A percentile compares a stretch with the other conserved stretches of the same genome.
Evolutionary conservation across 2,329 filamentous ascomycete species (phyloP).

Genomic region (Fragosphaeria purpurea): DNA sequence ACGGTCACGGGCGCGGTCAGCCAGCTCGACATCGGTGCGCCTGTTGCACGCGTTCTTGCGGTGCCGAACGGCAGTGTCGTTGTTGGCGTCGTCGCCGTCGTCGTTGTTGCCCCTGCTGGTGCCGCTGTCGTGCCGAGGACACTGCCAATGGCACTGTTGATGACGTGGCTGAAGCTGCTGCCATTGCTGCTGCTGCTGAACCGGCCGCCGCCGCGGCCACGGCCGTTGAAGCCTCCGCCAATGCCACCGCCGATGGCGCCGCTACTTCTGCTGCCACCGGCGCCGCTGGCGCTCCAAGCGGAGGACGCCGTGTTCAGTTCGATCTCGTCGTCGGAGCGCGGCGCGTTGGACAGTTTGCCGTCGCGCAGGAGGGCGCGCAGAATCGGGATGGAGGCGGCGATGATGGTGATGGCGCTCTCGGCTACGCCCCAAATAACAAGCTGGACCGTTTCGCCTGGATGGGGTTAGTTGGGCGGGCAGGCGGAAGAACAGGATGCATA

Average conservation of each 20-base stretch:
- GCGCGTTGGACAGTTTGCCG: conserved; percentile 15
- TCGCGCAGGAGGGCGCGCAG: conserved; percentile 11
- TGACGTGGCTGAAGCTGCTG: no score
- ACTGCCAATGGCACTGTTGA: no score
- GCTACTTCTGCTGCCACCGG: no score
- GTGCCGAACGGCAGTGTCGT: not conserved
- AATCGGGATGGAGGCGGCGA: conserved; percentile 11
- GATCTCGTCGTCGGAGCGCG: not conserved
- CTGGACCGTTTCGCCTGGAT: conserved; percentile 3
- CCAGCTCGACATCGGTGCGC: not conserved
- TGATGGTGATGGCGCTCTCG: conserved; percentile 11
- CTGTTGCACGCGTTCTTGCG: not conserved
- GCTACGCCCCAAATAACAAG: conserved; percentile 10
- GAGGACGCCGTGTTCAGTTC: conserved; percentile 2
- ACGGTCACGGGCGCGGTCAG: not conserved
- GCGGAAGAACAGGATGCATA: no score
- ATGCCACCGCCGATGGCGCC: no score
- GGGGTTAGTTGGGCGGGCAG: no score
- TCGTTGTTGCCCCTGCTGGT: not conserved
- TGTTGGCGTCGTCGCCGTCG: not conserved
- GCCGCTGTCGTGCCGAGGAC: not conserved
- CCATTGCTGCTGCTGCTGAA: no score
- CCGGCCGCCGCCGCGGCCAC: no score
- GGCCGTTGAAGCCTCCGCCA: no score
- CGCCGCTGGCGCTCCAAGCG: conserved; percentile 1